Base-by-base conservation (phyloP, 2,329 filamentous ascomycete species). In the Pseudopyrenochaeta lycopersici region DNA sequence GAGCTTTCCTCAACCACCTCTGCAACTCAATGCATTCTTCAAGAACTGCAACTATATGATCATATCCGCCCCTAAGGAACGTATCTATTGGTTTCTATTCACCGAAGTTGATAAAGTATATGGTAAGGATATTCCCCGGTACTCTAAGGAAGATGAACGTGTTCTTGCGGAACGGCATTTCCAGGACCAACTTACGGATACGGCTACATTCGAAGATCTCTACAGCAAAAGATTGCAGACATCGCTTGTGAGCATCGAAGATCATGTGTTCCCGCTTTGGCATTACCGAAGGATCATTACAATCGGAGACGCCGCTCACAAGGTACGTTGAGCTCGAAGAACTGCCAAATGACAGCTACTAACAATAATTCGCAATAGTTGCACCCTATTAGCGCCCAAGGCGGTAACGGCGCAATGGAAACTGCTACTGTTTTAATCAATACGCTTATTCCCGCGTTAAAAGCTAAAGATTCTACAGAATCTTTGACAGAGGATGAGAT, bases 371-470 rank as follows among this genome's bases (percentile, higher is more conserved):
- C 15, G 38, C 38, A 9, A 27, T 27, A 18, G 43, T 46, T 46
- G 4, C n/a, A 46, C 14, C 43, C 31, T 12, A 46, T 46, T 29
- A 23, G 29, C n/a, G 77, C 75, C 11, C 75, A 77, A 59, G 77
- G 77, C 0, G 77, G 71, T 15, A 78, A 78, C 54, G 64, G 60
- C 10, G 75, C 75, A 1, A 76, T 78, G 12, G 76, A 79, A 55
- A 70, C 68, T 47, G 75, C 72, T 5, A 75, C 76, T 4, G 58
- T 62, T 7, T 54, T 77, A 2, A 64, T 72, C 11, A 77, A 75
- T 29, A 30, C 38, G 11, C 38, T 40, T 12, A 5, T 17, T 4
- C 12, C 12, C 5, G 32, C 11, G 12, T 17, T 35, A 14, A 17
- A 14, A 14, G 12, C 32, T 17, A 27, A 27, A 27, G 23, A 27